Conservation (phyloP, 371 early-diverging fungal genomes). For the Batkoa obscura region DNA sequence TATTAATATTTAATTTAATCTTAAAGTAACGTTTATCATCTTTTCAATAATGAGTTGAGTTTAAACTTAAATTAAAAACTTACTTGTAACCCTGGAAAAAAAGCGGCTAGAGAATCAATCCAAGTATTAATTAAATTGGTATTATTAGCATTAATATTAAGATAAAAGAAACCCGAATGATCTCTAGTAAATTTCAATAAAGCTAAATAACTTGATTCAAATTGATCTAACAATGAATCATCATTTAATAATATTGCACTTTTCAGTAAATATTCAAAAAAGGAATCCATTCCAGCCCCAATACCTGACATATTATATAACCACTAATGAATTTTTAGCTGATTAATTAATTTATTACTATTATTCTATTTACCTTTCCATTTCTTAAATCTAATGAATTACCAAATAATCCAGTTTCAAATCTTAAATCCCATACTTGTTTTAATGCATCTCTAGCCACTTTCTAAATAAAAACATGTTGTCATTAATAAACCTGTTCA, state of each 20-base stretch:
- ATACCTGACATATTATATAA: slow-evolving; percentile 47
- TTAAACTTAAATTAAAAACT: slow-evolving; percentile 4
- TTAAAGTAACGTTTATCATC: too few relatives aligned
- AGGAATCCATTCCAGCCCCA: slow-evolving; percentile 86
- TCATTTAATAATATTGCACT: slow-evolving; percentile 76
- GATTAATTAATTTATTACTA: not conserved
- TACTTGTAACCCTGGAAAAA: slow-evolving; percentile 80
- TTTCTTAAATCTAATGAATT: slow-evolving; percentile 57
- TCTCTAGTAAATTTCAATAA: slow-evolving; percentile 43
- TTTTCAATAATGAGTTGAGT: not conserved
- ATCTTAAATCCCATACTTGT: slow-evolving; percentile 57
- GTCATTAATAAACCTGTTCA: not conserved
- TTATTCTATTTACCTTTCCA: slow-evolving; percentile 16
- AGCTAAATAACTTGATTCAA: slow-evolving; percentile 58
- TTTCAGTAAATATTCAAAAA: slow-evolving; percentile 85
- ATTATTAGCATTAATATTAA: slow-evolving; percentile 62
- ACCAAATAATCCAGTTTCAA: slow-evolving; percentile 57
- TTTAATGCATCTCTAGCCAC: slow-evolving; percentile 50
- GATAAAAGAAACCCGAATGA: slow-evolving; percentile 54
- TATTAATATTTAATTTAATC: too few relatives aligned
- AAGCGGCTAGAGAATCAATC: slow-evolving; percentile 83
- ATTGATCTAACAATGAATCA: slow-evolving; percentile 45
- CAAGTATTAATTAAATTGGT: slow-evolving; percentile 45
- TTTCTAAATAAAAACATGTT: slow-evolving; percentile 13
- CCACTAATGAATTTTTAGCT: slow-evolving; percentile 19